A percentile compares a stretch with the other conserved stretches of the same genome.
These are phyloP conservation scores for Panicum miliaceum DNA, from an alignment of 176 grass and related monocot genomes.

Conservation along the genomic window DNA sequence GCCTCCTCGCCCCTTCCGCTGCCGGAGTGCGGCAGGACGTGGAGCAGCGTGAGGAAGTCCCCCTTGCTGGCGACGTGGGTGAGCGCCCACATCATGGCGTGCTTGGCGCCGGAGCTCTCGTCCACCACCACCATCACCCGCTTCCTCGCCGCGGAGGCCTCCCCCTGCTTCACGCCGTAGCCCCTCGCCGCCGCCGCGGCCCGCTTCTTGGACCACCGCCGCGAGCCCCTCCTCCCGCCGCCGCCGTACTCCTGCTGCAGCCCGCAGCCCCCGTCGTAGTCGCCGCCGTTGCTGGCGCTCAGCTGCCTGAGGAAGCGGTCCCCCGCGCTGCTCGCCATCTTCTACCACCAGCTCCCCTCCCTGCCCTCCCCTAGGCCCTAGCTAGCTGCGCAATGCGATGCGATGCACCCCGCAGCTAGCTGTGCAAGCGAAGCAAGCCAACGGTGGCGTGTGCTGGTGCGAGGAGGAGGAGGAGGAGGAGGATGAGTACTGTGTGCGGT, in stretches of 20 bases:
- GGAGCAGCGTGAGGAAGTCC: slow-evolving; percentile 86
- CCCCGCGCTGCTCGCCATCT: slow-evolving; percentile 55
- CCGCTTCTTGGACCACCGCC: slow-evolving; percentile 76
- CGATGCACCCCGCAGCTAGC: background rate
- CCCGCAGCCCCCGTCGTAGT: slow-evolving; percentile 15
- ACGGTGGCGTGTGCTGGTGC: slow-evolving; percentile 37
- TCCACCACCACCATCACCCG: slow-evolving; percentile 97
- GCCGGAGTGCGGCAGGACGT: slow-evolving; percentile 62
- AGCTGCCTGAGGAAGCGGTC: slow-evolving; percentile 78
- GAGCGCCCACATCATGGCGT: slow-evolving; percentile 99
- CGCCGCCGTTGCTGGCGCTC: slow-evolving; percentile 51
- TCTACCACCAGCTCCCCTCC: background rate
- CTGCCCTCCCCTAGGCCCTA: background rate
- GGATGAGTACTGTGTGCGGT: slow-evolving; percentile 13
- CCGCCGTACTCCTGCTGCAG: slow-evolving; percentile 25
- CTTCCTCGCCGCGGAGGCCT: slow-evolving; percentile 52
- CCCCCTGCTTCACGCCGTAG: slow-evolving; percentile 28
- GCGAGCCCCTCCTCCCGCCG: slow-evolving; percentile 55
- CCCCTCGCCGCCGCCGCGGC: slow-evolving; percentile 24
- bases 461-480: background rate
- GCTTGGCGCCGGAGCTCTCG: slow-evolving; percentile 69
- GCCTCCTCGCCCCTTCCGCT: slow-evolving; percentile 49
- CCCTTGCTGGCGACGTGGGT: slow-evolving; percentile 88
- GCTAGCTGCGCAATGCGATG: slow-evolving; percentile 10
- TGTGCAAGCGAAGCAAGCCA: background rate